Conservation (phyloP, 179 eudicot genomes). For the Heliamphora pulchella region DNA sequence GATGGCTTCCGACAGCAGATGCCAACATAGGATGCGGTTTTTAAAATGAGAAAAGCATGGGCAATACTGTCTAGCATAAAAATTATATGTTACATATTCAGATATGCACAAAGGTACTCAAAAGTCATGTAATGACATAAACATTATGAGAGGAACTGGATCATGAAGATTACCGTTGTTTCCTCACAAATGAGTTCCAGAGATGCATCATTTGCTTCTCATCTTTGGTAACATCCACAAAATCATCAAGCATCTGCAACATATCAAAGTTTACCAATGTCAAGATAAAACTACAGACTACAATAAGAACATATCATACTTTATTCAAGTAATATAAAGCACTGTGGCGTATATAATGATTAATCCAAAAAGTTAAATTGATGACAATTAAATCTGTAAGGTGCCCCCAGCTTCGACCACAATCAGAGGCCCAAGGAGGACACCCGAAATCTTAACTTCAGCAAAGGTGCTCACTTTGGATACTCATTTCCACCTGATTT, state of each 20-base stretch:
- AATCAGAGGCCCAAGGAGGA: too few relatives aligned
- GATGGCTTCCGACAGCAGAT: not conserved
- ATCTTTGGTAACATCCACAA: conserved; percentile 87
- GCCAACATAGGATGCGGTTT: not conserved
- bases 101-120: not conserved
- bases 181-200: conserved; percentile 96
- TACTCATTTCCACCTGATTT: too few relatives aligned
- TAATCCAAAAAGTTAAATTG: too few relatives aligned
- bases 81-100: not conserved
- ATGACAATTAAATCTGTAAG: too few relatives aligned
- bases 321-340: too few relatives aligned
- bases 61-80: not conserved
- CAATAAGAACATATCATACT: not conserved
- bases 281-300: too few relatives aligned
- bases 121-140: not conserved
- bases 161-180: conserved; percentile 54
- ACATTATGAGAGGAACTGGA: not conserved
- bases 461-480: too few relatives aligned
- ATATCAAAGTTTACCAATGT: conserved; percentile 7
- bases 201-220: conserved; percentile 98
- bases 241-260: conserved; percentile 92
- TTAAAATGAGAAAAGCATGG: not conserved
- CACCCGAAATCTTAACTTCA: too few relatives aligned
- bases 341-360: too few relatives aligned
- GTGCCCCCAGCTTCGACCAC: too few relatives aligned